A percentile compares a stretch with the other conserved stretches of the same genome.
Conservation (phyloP, 2,329 filamentous ascomycete genomes). For the Ophidiomyces ophidiicola region DNA sequence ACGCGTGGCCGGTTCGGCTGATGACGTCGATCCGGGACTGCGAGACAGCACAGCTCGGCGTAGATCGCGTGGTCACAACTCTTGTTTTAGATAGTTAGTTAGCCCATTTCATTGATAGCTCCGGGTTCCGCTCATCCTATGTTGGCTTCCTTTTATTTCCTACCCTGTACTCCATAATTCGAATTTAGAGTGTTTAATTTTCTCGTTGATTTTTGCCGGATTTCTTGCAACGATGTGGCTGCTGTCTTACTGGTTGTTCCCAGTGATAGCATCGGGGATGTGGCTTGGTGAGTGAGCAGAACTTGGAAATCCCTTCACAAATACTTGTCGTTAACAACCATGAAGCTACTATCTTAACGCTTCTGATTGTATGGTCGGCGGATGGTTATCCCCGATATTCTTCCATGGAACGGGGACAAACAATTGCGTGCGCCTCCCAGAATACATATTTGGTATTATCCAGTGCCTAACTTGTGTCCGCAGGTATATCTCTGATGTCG, state of each 20-base stretch:
- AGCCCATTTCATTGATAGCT: too few species aligned
- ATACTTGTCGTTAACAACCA: constrained; percentile 2
- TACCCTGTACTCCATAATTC: too few species aligned
- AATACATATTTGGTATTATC: constrained; percentile 6
- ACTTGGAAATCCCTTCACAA: background rate
- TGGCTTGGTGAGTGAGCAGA: constrained; percentile 36
- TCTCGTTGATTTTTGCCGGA: too few species aligned
- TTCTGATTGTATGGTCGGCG: constrained; percentile 46
- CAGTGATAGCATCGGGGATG: constrained; percentile 46
- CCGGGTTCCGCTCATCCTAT: too few species aligned
- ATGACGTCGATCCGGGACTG: too few species aligned
- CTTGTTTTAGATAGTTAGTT: too few species aligned
- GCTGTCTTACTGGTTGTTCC: constrained; percentile 43
- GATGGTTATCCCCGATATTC: constrained; percentile 42
- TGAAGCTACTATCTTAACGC: constrained; percentile 46
- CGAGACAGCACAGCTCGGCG: too few species aligned
- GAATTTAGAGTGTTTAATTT: too few species aligned
- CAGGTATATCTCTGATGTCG: constrained; percentile 43
- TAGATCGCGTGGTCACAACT: too few species aligned
- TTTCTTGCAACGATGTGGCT: constrained; percentile 28
- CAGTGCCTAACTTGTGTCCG: background rate
- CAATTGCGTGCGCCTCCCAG: constrained; percentile 40
- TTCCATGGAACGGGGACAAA: constrained; percentile 41
- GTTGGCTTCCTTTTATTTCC: background rate
- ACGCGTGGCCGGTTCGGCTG: too few species aligned